A percentile compares a stretch with the other conserved stretches of the same genome.
These are phyloP conservation scores for Nothophaeocryptopus gaeumannii DNA, from an alignment of 2,329 filamentous ascomycete species.

Conservation along the genomic window DNA sequence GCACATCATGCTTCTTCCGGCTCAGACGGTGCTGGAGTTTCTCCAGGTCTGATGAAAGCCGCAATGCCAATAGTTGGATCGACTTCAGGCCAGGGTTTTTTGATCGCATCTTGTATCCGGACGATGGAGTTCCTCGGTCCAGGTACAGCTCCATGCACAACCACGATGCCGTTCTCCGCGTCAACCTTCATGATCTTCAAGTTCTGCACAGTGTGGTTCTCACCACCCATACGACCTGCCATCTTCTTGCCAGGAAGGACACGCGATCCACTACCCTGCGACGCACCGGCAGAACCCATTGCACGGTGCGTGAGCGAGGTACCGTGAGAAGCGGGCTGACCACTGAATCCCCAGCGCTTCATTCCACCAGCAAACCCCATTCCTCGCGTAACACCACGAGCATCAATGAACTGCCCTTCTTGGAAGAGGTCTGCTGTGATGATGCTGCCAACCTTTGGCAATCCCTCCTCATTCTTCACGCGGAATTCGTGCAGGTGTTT, in stretches of 20 bases:
- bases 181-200: conserved; percentile 86
- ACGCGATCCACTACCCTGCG: conserved; percentile 87
- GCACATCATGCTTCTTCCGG: conserved; percentile 2
- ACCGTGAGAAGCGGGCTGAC: conserved; percentile 90
- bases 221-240: conserved; percentile 91
- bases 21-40: conserved; percentile 7
- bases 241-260: conserved; percentile 97
- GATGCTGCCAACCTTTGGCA: conserved; percentile 71
- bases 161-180: conserved; percentile 78
- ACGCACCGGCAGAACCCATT: conserved; percentile 84
- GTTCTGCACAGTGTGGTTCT: conserved; percentile 87
- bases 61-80: conserved; percentile 22
- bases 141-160: conserved; percentile 81
- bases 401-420: conserved; percentile 86
- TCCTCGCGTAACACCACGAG: conserved; percentile 72
- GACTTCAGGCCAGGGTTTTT: conserved; percentile 70
- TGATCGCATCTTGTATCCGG: conserved; percentile 83
- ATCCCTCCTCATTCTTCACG: conserved; percentile 68
- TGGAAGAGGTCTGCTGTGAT: conserved; percentile 89
- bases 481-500: conserved; percentile 80
- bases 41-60: conserved; percentile 10
- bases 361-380: conserved; percentile 97
- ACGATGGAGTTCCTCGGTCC: conserved; percentile 86
- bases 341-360: conserved; percentile 89
- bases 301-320: conserved; percentile 91